Percentiles rank a stretch among this genome's conserved stretches.
phyloP scores from a whole-genome alignment of 2,329 filamentous ascomycete genomes.

The Colletotrichum melonis region DNA sequence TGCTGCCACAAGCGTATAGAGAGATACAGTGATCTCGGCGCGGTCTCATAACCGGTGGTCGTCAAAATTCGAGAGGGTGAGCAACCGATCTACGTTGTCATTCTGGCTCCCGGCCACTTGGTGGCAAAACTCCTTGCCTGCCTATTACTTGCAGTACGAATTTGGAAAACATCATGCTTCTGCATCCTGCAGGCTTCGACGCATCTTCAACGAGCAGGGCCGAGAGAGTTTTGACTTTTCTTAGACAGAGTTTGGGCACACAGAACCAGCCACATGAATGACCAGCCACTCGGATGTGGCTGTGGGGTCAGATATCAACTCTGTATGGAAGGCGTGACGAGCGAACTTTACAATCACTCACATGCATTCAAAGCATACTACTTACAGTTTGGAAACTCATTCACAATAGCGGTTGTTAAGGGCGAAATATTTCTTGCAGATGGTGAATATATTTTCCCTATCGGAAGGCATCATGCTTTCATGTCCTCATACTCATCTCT shows the following conservation, averaged over 20 bases:
- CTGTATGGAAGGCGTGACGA: neutral
- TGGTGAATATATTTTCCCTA: neutral
- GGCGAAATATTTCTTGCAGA: neutral
- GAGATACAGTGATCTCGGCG: neutral
- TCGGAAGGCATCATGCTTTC: neutral
- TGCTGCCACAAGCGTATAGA: neutral
- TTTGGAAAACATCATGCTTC: neutral
- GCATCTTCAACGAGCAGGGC: neutral
- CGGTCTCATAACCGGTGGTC: neutral
- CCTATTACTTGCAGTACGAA: neutral
- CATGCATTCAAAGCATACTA: neutral
- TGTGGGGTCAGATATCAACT: neutral
- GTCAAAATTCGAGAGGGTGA: neutral
- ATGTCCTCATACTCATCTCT: neutral
- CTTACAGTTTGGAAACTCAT: too few relatives aligned
- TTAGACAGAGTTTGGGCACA: neutral
- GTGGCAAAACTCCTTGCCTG: neutral
- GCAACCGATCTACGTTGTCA: neutral
- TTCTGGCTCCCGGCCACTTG: neutral
- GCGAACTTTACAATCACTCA: neutral
- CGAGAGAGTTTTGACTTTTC: neutral
- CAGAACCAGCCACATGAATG: neutral
- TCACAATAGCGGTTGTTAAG: neutral
- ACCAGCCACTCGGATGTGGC: constrained; percentile 2
- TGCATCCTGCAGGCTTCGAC: neutral